Base-by-base conservation (phyloP, 768 basidiomycete species). In the Mrakia frigida region DNA sequence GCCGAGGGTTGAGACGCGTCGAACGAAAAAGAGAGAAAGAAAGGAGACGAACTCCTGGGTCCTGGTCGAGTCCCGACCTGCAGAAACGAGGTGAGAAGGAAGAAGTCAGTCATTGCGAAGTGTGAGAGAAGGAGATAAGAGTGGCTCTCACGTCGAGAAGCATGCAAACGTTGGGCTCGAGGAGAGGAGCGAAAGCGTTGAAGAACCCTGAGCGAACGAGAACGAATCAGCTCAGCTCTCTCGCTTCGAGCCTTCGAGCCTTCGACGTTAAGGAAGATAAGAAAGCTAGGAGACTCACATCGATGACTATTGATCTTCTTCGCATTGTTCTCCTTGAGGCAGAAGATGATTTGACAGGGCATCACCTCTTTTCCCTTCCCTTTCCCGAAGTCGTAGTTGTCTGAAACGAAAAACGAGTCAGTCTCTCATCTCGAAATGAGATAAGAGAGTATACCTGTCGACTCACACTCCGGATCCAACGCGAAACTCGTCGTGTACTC, bases 331-430 rank as follows among this genome's bases (percentile, higher is more conserved):
- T 78, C 77, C 50, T 78, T 78, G 33, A 86, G 78, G 69, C 85
- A 85, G 76, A 83, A 85, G 43, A 98, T 90, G 69, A 92, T 94
- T 82, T 95, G 96, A n/a, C 91, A 93, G 2, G 94, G 94, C 18
- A 94, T 91, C 59, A 95, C 92, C 53, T 37, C 41, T 61, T 71
- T 77, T 43, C 75, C 75, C 43, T 75, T 75, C 5, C 67, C 74
- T 21, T 52, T 52, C 35, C 65, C 74, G n/a, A 67, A 53, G 56
- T 75, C 65, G 39, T 75, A 67, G 21, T 68, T 68, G 65, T 68
- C 65, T 68, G 65, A 3, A n/a, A 2, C 37, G n/a, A n/a, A 37
- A 18, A 37, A 23, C 65, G 35, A 4, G 65, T 67, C 65, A 67
- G 65, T 52, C 16, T 5, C 16, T 52, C 5, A 6, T 52, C 23